Percentiles rank a stretch among this genome's conserved stretches.
Conservation (phyloP, 495 filamentous ascomycete species). For the Xylaria bambusicola region DNA sequence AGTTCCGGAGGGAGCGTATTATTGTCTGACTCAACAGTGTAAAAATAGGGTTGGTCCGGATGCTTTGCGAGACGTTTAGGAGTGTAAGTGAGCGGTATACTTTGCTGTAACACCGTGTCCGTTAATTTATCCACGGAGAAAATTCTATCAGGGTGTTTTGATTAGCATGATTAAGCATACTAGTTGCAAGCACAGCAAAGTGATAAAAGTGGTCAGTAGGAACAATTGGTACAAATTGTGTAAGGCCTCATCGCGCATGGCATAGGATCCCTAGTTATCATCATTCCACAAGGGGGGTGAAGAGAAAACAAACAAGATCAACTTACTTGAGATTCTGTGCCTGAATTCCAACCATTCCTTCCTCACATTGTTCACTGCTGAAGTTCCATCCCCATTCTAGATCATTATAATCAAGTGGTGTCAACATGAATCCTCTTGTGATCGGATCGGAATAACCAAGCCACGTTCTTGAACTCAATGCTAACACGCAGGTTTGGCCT, state of each 20-base stretch:
- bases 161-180: slow-evolving; percentile 36
- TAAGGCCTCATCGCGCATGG: slow-evolving; percentile 50
- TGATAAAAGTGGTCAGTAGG: slow-evolving; percentile 46
- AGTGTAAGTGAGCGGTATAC: slow-evolving; percentile 85
- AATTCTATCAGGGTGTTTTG: slow-evolving; percentile 79
- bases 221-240: slow-evolving; percentile 55
- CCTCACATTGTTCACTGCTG: slow-evolving; percentile 85
- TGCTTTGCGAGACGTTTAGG: slow-evolving; percentile 85
- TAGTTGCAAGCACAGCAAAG: background rate
- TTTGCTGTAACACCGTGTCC: slow-evolving; percentile 85
- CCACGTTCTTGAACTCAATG: slow-evolving; percentile 89
- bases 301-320: slow-evolving; percentile 19
- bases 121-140: slow-evolving; percentile 86
- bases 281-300: slow-evolving; percentile 53
- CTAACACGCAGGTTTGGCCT: slow-evolving; percentile 82
- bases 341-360: slow-evolving; percentile 96
- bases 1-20: slow-evolving; percentile 81
- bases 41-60: slow-evolving; percentile 85
- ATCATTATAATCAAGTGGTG: slow-evolving; percentile 82
- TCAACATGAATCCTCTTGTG: slow-evolving; percentile 85
- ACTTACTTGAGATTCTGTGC: slow-evolving; percentile 85
- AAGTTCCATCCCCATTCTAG: slow-evolving; percentile 96
- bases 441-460: slow-evolving; percentile 84
- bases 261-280: slow-evolving; percentile 62
- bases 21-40: slow-evolving; percentile 90